These are phyloP conservation scores for Taphrina deformans DNA, from an alignment of 1,139 yeast species.

Conservation along the genomic window DNA sequence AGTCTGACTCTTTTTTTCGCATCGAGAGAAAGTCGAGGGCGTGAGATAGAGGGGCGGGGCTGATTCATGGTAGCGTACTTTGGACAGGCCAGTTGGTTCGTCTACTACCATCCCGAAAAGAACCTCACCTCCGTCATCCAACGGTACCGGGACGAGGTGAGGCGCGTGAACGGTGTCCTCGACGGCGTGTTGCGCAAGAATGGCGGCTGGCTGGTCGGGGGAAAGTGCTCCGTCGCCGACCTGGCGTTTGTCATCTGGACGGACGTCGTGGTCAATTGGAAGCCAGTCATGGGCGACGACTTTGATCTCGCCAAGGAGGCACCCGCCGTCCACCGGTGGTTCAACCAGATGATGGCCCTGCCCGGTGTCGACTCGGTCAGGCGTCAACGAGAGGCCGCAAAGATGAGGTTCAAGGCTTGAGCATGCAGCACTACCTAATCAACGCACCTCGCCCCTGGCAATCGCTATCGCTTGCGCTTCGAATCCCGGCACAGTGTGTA, in stretches of 20 bases:
- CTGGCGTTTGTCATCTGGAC: slow-evolving; percentile 15
- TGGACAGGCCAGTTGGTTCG: slow-evolving; percentile 17
- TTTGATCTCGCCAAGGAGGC: neutral
- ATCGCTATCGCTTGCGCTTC: slow-evolving; percentile 69
- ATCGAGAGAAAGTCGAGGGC: too few relatives aligned
- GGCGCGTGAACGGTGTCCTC: slow-evolving; percentile 9
- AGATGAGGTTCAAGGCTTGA: slow-evolving; percentile 17
- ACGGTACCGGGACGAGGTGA: slow-evolving; percentile 9
- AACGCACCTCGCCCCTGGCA: slow-evolving; percentile 64
- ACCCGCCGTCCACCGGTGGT: slow-evolving; percentile 12
- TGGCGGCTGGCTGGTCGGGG: slow-evolving; percentile 13
- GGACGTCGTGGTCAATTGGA: slow-evolving; percentile 11
- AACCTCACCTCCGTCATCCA: slow-evolving; percentile 7
- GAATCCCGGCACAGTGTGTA: slow-evolving; percentile 78
- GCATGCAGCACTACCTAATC: neutral
- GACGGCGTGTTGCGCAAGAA: neutral
- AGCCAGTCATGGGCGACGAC: neutral
- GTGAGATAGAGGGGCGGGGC: too few relatives aligned
- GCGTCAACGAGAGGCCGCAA: slow-evolving; percentile 1
- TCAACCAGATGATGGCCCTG: neutral
- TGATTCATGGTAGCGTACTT: slow-evolving; percentile 1
- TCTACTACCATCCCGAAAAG: slow-evolving; percentile 5
- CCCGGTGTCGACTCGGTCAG: slow-evolving; percentile 11
- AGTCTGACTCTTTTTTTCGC: neutral
- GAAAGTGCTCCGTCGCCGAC: slow-evolving; percentile 10